Conservation (phyloP, 345 rosid genomes). For the Viola odorata region DNA sequence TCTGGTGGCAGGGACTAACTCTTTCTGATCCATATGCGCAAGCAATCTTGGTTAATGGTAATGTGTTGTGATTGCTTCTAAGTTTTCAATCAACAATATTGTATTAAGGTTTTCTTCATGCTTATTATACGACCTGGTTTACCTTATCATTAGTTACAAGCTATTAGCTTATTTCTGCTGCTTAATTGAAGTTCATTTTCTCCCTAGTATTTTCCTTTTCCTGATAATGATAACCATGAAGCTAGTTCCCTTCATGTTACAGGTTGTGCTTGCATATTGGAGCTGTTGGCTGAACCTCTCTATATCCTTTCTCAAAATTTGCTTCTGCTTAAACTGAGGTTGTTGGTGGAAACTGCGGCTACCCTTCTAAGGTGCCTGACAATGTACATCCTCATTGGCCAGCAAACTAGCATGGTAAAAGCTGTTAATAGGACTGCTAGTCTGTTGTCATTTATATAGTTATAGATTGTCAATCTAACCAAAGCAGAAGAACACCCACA, state of each 20-base stretch:
- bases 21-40: conserved; percentile 55
- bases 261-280: conserved; percentile 83
- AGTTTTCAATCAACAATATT: background rate
- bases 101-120: background rate
- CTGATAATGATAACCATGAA: conserved; percentile 1
- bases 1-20: conserved; percentile 83
- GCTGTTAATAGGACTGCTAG: background rate
- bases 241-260: conserved; percentile 20
- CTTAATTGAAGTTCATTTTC: background rate
- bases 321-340: conserved; percentile 59
- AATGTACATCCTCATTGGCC: conserved; percentile 62
- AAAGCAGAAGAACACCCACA: background rate
- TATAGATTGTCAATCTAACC: conserved; percentile 5
- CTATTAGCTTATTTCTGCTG: background rate
- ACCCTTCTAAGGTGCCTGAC: conserved; percentile 70
- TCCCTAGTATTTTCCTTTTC: background rate
- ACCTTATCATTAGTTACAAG: background rate
- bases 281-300: conserved; percentile 85
- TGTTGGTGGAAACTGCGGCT: conserved; percentile 75
- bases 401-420: conserved; percentile 58
- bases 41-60: conserved; percentile 88
- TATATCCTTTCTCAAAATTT: conserved; percentile 85
- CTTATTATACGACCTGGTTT: background rate
- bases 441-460: conserved; percentile 8
- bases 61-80: background rate